A percentile compares a stretch with the other conserved stretches of the same genome.
phyloP scores from a whole-genome alignment of 2,329 filamentous ascomycete genomes.

The Trichoderma atroviride region DNA sequence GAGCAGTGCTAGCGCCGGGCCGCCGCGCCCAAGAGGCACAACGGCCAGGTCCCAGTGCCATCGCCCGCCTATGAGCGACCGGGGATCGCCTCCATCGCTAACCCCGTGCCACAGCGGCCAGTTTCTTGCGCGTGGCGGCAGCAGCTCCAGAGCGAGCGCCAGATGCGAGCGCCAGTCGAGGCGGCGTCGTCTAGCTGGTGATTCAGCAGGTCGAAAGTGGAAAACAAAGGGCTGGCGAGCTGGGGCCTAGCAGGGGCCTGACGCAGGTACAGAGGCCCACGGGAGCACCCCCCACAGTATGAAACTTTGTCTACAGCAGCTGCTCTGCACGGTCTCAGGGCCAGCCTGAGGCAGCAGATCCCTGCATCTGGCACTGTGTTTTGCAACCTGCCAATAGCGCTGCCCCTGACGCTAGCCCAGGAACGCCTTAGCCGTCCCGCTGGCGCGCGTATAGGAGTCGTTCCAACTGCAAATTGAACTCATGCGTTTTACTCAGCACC shows the following conservation, averaged over 20 bases:
- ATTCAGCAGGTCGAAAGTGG: slow-evolving; percentile 7
- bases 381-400: neutral
- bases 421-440: slow-evolving; percentile 24
- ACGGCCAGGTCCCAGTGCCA: neutral
- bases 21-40: slow-evolving; percentile 4
- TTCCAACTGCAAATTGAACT: neutral
- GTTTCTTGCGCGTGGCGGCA: neutral
- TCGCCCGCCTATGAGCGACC: neutral
- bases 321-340: neutral
- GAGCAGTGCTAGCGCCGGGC: slow-evolving; percentile 24
- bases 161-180: slow-evolving; percentile 1
- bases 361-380: slow-evolving; percentile 17
- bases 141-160: neutral
- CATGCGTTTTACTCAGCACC: neutral
- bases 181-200: slow-evolving; percentile 1
- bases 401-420: slow-evolving; percentile 33
- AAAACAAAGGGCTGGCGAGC: slow-evolving; percentile 8
- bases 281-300: slow-evolving; percentile 19
- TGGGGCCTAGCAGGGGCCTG: slow-evolving; percentile 26
- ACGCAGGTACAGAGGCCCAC: slow-evolving; percentile 19
- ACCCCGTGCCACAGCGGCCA: neutral
- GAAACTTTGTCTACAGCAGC: neutral
- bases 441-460: slow-evolving; percentile 8
- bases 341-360: neutral
- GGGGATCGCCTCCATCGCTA: neutral